Conservation (phyloP, 768 basidiomycete species). For the Naganishia vishniacii region DNA sequence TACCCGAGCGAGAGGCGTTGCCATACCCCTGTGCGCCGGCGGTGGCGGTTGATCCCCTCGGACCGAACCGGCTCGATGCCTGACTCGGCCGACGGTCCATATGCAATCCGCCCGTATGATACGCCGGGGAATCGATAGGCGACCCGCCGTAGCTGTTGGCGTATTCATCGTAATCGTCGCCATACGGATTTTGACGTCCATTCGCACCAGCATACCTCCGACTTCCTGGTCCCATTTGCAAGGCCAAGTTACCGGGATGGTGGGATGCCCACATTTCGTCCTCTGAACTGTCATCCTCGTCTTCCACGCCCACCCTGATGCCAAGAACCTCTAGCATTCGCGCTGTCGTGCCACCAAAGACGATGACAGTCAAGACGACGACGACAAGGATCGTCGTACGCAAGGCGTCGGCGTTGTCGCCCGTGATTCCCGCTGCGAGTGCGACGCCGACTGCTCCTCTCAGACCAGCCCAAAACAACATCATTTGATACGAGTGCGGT, state of each 20-base stretch:
- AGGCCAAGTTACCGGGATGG: slow-evolving; percentile 35
- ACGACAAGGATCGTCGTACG: slow-evolving; percentile 91
- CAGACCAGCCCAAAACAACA: slow-evolving; percentile 98
- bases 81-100: slow-evolving; percentile 3
- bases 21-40: neutral
- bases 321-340: slow-evolving; percentile 97
- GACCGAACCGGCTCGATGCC: neutral
- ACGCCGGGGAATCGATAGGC: slow-evolving; percentile 36
- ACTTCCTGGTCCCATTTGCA: slow-evolving; percentile 39
- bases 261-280: slow-evolving; percentile 46
- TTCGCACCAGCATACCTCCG: slow-evolving; percentile 39
- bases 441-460: slow-evolving; percentile 97
- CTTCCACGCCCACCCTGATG: slow-evolving; percentile 88
- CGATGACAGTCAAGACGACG: slow-evolving; percentile 85
- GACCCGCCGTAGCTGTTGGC: slow-evolving; percentile 31
- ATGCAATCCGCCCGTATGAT: neutral
- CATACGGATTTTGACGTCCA: slow-evolving; percentile 33
- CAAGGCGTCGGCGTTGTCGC: slow-evolving; percentile 83
- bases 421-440: slow-evolving; percentile 89
- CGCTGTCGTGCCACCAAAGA: slow-evolving; percentile 95
- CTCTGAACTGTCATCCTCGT: slow-evolving; percentile 62
- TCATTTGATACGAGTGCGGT: slow-evolving; percentile 98
- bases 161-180: slow-evolving; percentile 36
- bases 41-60: neutral
- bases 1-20: neutral